Evolutionary conservation across 305 asterid species (phyloP).

Genomic region (Ajuga reptans): DNA sequence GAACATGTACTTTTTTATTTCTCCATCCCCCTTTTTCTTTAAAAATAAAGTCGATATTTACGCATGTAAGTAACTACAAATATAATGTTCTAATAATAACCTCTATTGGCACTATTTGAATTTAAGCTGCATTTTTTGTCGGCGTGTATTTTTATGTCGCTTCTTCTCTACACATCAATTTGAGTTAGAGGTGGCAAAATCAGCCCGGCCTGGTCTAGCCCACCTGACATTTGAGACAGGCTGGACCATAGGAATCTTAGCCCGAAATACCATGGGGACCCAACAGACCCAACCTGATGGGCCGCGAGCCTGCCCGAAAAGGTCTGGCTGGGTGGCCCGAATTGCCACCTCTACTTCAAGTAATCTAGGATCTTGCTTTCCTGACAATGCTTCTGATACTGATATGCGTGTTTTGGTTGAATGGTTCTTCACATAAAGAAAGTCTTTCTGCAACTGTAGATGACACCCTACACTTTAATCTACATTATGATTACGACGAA

Average conservation of each 20-base stretch:
- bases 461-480: slow-evolving; percentile 16
- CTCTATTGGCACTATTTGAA: slow-evolving; percentile 12
- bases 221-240: too few relatives aligned
- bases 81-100: neutral
- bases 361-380: neutral
- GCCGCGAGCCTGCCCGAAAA: too few relatives aligned
- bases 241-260: too few relatives aligned
- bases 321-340: neutral
- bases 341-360: neutral
- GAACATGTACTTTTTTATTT: slow-evolving; percentile 3
- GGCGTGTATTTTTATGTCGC: neutral
- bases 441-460: neutral
- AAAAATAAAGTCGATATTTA: slow-evolving; percentile 19
- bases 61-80: slow-evolving; percentile 17
- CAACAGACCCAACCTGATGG: too few relatives aligned
- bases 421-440: neutral
- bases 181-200: too few relatives aligned
- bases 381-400: neutral
- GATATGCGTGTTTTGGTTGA: slow-evolving; percentile 14
- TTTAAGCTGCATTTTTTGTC: neutral
- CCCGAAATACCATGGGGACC: too few relatives aligned
- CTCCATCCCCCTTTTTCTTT: neutral
- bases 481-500: slow-evolving; percentile 12
- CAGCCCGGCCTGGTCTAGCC: too few relatives aligned
- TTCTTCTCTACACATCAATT: too few relatives aligned